phyloP scores from a whole-genome alignment of 805 yeast genomes.

The Isabelozyma rhagii region DNA sequence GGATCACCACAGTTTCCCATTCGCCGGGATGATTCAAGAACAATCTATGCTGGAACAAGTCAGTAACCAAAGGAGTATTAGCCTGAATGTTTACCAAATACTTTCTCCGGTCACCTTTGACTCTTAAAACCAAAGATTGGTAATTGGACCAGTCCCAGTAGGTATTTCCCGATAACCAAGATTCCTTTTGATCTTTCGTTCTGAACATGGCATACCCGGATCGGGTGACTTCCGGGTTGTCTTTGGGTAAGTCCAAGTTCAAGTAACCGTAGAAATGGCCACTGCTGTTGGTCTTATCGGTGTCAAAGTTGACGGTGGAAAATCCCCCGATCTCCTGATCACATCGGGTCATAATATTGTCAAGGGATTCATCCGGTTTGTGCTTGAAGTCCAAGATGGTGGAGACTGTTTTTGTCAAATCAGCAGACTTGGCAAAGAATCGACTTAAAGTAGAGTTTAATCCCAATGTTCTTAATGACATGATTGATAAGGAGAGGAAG shows the following conservation, averaged over 20 bases:
- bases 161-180: constrained; percentile 46
- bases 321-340: constrained; percentile 80
- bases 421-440: constrained; percentile 30
- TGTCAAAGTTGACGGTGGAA: constrained; percentile 57
- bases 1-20: constrained; percentile 83
- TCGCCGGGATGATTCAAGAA: constrained; percentile 67
- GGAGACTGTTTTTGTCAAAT: constrained; percentile 24
- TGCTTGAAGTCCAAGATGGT: constrained; percentile 58
- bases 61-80: constrained; percentile 73
- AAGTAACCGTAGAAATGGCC: constrained; percentile 56
- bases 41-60: constrained; percentile 77
- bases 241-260: constrained; percentile 62
- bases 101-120: constrained; percentile 70
- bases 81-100: constrained; percentile 81
- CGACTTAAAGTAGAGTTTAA: constrained; percentile 33
- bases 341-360: constrained; percentile 55
- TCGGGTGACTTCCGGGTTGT: constrained; percentile 59
- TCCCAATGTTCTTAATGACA: constrained; percentile 43
- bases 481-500: constrained; percentile 6
- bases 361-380: constrained; percentile 42
- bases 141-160: constrained; percentile 71
- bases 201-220: constrained; percentile 86
- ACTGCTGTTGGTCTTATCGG: constrained; percentile 28
- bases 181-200: constrained; percentile 59
- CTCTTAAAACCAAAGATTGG: constrained; percentile 62